These are phyloP conservation scores for Beauveria pseudobassiana DNA, from an alignment of 2,329 filamentous ascomycete genomes.

Conservation along the genomic window DNA sequence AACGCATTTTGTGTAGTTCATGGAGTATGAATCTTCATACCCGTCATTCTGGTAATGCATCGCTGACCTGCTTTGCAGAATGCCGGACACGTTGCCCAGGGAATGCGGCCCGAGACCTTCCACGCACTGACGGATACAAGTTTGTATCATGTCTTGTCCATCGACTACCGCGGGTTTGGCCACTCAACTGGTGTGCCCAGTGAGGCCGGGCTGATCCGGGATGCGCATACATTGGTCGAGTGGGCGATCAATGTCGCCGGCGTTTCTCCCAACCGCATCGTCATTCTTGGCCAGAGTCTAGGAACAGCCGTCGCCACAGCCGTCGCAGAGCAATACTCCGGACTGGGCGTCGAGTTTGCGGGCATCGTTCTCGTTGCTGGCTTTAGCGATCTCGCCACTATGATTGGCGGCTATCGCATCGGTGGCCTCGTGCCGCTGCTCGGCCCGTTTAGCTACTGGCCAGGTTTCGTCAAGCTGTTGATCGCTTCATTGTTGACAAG, in stretches of 20 bases:
- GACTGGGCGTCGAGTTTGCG: conserved; percentile 60
- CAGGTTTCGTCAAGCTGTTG: conserved; percentile 54
- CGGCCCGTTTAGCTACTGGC: conserved; percentile 63
- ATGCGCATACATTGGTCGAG: conserved; percentile 65
- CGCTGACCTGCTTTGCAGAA: conserved; percentile 46
- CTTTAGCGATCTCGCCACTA: conserved; percentile 65
- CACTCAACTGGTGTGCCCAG: conserved; percentile 71
- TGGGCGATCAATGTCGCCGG: conserved; percentile 60
- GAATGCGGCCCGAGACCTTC: conserved; percentile 67
- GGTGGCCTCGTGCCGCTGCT: conserved; percentile 73
- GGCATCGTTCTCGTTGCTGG: conserved; percentile 72
- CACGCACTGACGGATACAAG: conserved; percentile 68
- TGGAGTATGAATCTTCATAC: conserved; percentile 36
- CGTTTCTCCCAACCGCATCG: conserved; percentile 63
- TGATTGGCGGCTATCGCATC: conserved; percentile 72
- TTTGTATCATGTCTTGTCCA: conserved; percentile 71
- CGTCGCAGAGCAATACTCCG: conserved; percentile 62
- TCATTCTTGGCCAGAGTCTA: conserved; percentile 78
- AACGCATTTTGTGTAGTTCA: conserved; percentile 36
- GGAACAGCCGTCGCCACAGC: conserved; percentile 78
- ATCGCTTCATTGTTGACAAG: conserved; percentile 62
- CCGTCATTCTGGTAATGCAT: not conserved
- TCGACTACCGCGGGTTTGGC: conserved; percentile 89
- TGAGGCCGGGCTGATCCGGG: conserved; percentile 73
- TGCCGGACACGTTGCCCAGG: conserved; percentile 77